Evolutionary conservation across 2,329 filamentous ascomycete genomes (phyloP).

Genomic region (Chaetomium olivaceum): DNA sequence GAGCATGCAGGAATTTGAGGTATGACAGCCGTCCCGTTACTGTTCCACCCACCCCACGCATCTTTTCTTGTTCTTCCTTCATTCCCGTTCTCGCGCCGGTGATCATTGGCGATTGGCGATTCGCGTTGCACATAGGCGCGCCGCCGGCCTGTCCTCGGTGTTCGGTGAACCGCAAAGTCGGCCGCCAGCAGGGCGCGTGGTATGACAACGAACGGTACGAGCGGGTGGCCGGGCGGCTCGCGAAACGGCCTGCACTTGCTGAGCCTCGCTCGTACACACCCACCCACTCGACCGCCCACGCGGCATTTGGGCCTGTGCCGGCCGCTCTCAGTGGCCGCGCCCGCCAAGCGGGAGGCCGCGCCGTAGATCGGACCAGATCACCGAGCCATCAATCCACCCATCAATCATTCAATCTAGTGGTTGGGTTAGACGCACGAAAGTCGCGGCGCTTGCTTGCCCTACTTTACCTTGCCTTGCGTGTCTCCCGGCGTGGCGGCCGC

Average conservation of each 20-base stretch:
- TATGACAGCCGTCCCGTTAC: constrained; percentile 36
- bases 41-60: neutral
- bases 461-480: too few relatives aligned
- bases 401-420: neutral
- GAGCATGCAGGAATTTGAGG: constrained; percentile 61
- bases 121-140: neutral
- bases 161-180: neutral
- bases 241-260: constrained; percentile 19
- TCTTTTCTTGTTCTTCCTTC: neutral
- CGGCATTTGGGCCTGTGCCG: constrained; percentile 9
- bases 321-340: neutral
- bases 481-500: neutral
- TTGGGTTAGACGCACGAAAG: neutral
- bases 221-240: constrained; percentile 18
- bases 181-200: neutral
- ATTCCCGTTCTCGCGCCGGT: neutral
- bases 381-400: neutral
- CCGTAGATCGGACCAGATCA: constrained; percentile 10
- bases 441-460: neutral
- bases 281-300: neutral
- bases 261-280: neutral
- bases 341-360: neutral
- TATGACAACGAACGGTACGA: neutral
- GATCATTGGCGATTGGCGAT: neutral
- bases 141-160: neutral